Evolutionary conservation across 2,329 filamentous ascomycete genomes (phyloP).

Genomic region (Fusarium tjaetaba): DNA sequence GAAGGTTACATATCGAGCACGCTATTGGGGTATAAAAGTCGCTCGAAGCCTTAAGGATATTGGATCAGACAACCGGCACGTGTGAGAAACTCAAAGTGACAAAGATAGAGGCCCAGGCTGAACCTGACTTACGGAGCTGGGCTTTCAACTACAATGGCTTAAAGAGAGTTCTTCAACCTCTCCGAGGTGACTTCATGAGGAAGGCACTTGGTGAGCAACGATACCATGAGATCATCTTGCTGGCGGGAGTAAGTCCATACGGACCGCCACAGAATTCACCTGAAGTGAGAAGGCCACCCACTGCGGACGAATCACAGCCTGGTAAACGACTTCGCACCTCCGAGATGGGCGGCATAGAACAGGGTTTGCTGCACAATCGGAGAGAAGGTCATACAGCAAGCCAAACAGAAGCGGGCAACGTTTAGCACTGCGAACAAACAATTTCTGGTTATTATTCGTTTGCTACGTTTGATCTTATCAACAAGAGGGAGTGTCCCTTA

Average conservation of each 20-base stretch:
- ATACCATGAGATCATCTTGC: conserved; percentile 12
- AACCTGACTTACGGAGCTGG: background rate
- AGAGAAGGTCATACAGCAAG: background rate
- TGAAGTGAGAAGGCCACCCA: background rate
- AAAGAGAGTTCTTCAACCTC: background rate
- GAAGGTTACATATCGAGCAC: background rate
- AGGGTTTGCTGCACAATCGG: background rate
- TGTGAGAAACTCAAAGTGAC: background rate
- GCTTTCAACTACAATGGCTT: background rate
- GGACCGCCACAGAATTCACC: background rate
- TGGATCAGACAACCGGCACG: background rate
- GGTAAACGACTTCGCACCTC: background rate
- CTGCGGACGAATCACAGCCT: background rate
- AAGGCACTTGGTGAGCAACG: background rate
- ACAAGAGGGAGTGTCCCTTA: background rate
- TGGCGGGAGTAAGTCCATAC: background rate
- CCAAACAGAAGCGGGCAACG: background rate
- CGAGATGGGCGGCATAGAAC: background rate
- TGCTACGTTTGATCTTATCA: no score
- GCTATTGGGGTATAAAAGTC: background rate
- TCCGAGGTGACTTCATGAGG: background rate
- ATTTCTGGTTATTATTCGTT: background rate
- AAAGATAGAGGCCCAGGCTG: background rate
- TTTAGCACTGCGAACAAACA: background rate
- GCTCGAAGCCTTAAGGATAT: background rate